Base-by-base conservation (phyloP, 352 stramenopile genomes). In the Halophytophthora batemanensis region DNA sequence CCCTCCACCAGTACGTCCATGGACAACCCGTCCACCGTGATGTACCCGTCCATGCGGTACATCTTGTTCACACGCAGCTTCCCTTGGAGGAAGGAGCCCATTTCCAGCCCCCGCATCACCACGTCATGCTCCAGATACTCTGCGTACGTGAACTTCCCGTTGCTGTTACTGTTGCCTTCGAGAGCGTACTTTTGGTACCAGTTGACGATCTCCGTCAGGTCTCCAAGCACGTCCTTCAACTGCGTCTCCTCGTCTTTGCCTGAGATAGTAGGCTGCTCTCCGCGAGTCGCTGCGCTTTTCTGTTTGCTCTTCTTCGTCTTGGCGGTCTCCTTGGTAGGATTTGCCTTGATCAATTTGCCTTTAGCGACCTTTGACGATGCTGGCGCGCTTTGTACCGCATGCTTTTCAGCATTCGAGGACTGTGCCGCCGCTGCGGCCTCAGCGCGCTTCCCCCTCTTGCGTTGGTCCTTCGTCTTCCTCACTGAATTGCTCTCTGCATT, bases 1-100 rank as follows among this genome's bases (percentile, higher is more conserved):
- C 81, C 82, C 45, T 92, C 76, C 4, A 94, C 66, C 15, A 91
- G 48, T 6, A 96, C 56, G 49, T 95, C 86, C 45, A 86, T 71
- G 14, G 69, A 59, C 13, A 96, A 68, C 0, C 85, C 85, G 23
- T 88, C 69, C 13, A 96, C 67, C 2, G 81, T 80, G 25, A 95
- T 61, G 48, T 91, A 96, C 12, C 78, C 85, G 48, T 93, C 74
- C 54, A 77, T 69, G 17, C 74, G 71, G 23, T 88, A 90, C 50
- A 76, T 76, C 0, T 61, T 56, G 42, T 93, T 96, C 19, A 95
- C 68, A 2, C 86, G 81, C 14, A 96, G 56, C 25, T 77, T 84
- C 44, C 86, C 86, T 50, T 90, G 67, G 18, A 83, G 40, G 22
- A 77, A 58, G 2, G 37, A 43, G 13, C 69, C 72, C 19, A 55